Evolutionary conservation across 768 basidiomycete genomes (phyloP), one percentile per base, ranked within the genome.

Genomic region (Russula virescens): DNA sequence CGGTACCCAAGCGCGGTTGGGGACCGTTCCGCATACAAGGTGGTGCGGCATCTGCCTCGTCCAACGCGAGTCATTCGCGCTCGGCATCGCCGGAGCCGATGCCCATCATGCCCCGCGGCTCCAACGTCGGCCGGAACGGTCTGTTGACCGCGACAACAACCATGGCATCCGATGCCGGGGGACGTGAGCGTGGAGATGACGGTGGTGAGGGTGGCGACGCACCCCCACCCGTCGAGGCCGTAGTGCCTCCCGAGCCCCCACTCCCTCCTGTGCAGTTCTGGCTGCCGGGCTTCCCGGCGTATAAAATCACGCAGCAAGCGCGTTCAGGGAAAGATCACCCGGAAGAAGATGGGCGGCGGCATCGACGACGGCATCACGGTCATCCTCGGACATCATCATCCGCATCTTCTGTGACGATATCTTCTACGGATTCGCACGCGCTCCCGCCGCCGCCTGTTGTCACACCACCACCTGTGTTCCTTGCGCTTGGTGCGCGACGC

Each of bases 221-320:
- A 2, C 10, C 34, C 13, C 14, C 35, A 3, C 23, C 42, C 34
- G n/a, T 34, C 3, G 56, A 58, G 9, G 50, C 50, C 3, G 48
- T 61, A 2, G 46, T 67, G n/a, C 66, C 66, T 21, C 66, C 55
- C 10, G 58, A 34, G 26, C 60, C 61, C 2, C 66, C 64, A 2
- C 46, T 68, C 8, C 66, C 66, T 16, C 66, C 66, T 0, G 59
- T 68, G 14, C 66, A 68, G 46, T 68, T 68, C 58, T 68, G 66
- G 66, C 40, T 68, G 16, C 66, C 66, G 0, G 66, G 66, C 7
- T 62, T 58, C 21, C 66, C 66, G 9, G 58, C 66, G 23, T 65
- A 57, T 18, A 61, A 61, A 25, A 28, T 58, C 26, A 40, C n/a
- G n/a, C n/a, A 16, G n/a, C 21, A 47, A 13, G 45, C 25, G 10